Evolutionary conservation across 306 rosid genomes (phyloP).

Genomic region (Alnus glutinosa): DNA sequence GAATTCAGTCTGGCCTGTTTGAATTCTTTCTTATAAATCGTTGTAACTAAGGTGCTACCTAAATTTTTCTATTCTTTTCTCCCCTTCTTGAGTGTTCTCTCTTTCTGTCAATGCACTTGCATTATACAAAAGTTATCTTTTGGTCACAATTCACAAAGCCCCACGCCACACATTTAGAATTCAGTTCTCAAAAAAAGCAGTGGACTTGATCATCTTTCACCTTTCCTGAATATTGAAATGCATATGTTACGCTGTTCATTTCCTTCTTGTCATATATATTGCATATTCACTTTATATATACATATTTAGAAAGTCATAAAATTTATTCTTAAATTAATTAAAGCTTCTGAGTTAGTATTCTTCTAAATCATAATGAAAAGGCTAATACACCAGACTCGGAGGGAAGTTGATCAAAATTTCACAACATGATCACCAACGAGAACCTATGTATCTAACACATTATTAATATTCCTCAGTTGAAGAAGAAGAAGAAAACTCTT

Average conservation of each 20-base stretch:
- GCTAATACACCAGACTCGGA: conserved; percentile 33
- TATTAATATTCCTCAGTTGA: conserved; percentile 42
- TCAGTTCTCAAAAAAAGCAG: conserved; percentile 17
- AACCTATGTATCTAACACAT: conserved; percentile 19
- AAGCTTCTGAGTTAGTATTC: conserved; percentile 33
- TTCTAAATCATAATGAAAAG: conserved; percentile 15
- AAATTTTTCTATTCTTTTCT: conserved; percentile 7
- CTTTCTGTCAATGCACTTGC: not conserved
- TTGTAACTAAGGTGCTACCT: not conserved
- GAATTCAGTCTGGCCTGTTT: not conserved
- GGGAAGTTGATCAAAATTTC: conserved; percentile 34
- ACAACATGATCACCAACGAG: conserved; percentile 34
- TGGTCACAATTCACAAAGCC: too few relatives aligned
- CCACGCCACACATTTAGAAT: conserved; percentile 11
- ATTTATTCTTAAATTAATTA: conserved; percentile 34
- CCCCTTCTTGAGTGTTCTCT: not conserved
- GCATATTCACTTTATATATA: too few relatives aligned
- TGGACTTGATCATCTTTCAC: conserved; percentile 19
- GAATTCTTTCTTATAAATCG: conserved; percentile 9
- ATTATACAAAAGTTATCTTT: not conserved
- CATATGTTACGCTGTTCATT: conserved; percentile 10
- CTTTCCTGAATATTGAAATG: conserved; percentile 20
- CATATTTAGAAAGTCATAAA: conserved; percentile 2
- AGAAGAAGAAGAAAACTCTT: conserved; percentile 51
- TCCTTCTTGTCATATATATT: not conserved